Evolutionary conservation across 352 stramenopile genomes (phyloP).

Genomic region (Phytopythium boreale): DNA sequence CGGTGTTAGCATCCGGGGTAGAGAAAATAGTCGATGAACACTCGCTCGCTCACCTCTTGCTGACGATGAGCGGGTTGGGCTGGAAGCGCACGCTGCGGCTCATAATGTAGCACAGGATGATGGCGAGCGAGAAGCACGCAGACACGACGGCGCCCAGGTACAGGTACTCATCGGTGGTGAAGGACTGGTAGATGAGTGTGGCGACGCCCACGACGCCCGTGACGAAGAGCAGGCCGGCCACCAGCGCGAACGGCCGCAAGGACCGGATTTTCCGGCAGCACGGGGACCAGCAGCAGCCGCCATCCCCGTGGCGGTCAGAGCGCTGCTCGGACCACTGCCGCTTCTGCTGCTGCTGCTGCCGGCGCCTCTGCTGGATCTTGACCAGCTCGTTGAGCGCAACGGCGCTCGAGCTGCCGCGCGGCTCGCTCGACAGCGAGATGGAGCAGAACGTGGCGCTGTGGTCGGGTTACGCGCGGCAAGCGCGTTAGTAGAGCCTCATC

Average conservation of each 20-base stretch:
- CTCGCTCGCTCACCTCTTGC: conserved; percentile 46
- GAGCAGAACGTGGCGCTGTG: conserved; percentile 53
- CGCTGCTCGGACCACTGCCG: background rate
- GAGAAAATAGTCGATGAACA: background rate
- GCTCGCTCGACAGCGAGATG: conserved; percentile 57
- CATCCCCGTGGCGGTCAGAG: too few species aligned
- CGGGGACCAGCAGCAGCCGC: background rate
- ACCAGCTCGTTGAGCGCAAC: conserved; percentile 25
- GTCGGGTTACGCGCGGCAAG: background rate
- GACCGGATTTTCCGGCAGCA: conserved; percentile 1
- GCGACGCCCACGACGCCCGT: conserved; percentile 36
- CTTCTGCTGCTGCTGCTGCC: conserved; percentile 7
- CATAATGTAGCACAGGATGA: conserved; percentile 66
- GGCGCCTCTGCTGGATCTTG: conserved; percentile 17
- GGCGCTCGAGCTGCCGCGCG: conserved; percentile 30
- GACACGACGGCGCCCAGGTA: conserved; percentile 75
- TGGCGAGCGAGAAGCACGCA: conserved; percentile 61
- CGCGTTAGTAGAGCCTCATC: conserved; percentile 3
- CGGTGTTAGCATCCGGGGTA: background rate
- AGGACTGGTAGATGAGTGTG: conserved; percentile 24
- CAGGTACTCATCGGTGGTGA: conserved; percentile 57
- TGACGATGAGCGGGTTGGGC: conserved; percentile 85
- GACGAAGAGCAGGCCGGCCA: conserved; percentile 34
- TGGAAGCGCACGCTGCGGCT: conserved; percentile 59
- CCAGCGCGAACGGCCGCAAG: conserved; percentile 25